Percentiles rank a stretch among this genome's conserved stretches.
phyloP scores from a whole-genome alignment of 2,329 filamentous ascomycete genomes.

The Sporothrix phasma region DNA sequence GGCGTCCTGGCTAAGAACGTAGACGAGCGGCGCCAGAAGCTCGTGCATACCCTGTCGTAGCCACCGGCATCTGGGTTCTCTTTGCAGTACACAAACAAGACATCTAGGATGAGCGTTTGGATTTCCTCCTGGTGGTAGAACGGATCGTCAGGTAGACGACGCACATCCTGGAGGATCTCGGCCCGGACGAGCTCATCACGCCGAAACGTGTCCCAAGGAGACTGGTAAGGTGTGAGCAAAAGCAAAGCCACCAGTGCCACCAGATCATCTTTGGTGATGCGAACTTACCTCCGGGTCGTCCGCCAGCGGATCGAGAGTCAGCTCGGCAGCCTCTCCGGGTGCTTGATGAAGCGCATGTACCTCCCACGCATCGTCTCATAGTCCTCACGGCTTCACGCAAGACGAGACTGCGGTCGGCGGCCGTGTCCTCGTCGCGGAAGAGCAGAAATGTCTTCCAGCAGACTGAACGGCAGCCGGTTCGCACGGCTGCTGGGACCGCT shows the following conservation, averaged over 20 bases:
- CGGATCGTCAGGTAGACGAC: slow-evolving; percentile 80
- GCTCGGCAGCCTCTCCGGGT: slow-evolving; percentile 68
- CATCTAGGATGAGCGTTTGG: slow-evolving; percentile 74
- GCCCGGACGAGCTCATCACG: slow-evolving; percentile 73
- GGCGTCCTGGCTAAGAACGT: slow-evolving; percentile 74
- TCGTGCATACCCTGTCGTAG: slow-evolving; percentile 99
- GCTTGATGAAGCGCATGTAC: slow-evolving; percentile 71
- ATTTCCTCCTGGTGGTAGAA: slow-evolving; percentile 76
- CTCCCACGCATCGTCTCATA: slow-evolving; percentile 64
- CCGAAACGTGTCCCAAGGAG: slow-evolving; percentile 80
- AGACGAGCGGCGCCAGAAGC: slow-evolving; percentile 77
- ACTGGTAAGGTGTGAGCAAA: slow-evolving; percentile 41
- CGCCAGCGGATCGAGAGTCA: slow-evolving; percentile 70
- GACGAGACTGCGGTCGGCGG: slow-evolving; percentile 56
- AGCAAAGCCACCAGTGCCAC: neutral
- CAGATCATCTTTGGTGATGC: neutral
- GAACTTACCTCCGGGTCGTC: slow-evolving; percentile 55
- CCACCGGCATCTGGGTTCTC: slow-evolving; percentile 74
- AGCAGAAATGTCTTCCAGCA: slow-evolving; percentile 93
- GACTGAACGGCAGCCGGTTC: slow-evolving; percentile 69
- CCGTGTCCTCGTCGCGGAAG: slow-evolving; percentile 56
- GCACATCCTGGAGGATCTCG: slow-evolving; percentile 91
- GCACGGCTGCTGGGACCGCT: slow-evolving; percentile 52
- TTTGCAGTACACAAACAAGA: slow-evolving; percentile 92
- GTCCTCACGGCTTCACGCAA: slow-evolving; percentile 60